Evolutionary conservation across 768 basidiomycete species (phyloP), one percentile per base, ranked within the genome.

Genomic region (Russula griseocarnosa): DNA sequence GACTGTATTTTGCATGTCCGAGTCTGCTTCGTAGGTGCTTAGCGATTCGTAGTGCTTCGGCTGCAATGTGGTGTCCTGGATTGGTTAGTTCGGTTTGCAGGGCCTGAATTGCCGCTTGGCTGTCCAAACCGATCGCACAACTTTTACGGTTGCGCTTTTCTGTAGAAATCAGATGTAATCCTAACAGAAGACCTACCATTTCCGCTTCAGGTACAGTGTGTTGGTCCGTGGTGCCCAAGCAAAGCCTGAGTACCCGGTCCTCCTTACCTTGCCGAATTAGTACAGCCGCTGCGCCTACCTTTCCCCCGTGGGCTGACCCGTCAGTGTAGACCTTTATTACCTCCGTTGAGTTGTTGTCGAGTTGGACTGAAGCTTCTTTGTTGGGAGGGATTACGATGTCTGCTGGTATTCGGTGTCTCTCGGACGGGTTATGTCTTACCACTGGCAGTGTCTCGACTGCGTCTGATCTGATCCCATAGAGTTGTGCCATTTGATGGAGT

Each of bases 371-470:
- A 0, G 42, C 42, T 0, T 1, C 20, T 4, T n/a, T n/a, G 6
- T n/a, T 6, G 1, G 1, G 1, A 3, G 42, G 42, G 5, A 44
- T 44, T 3, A 0, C 8, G 0, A n/a, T 3, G 1, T 0, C n/a
- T n/a, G 8, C 42, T 16, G 42, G 42, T 7, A 32, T 3, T 1
- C 1, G 7, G 32, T 9, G 1, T 5, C 5, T 32, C 8, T 32
- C 7, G 1, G 32, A 3, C 8, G 32, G 32, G 32, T 32, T 32
- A 3, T 32, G 32, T 32, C 32, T 32, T 32, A 32, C 32, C 8
- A 9, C 32, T 7, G 32, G 32, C 7, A 32, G 3, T 7, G 32
- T 32, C 8, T 32, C 7, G 1, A 32, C 8, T 8, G 32, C 8
- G 7, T 32, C 8, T 32, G 8, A 3, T 7, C 8, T 4, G 1